These are phyloP conservation scores for Tephrocybe sp. DNA, from an alignment of 768 basidiomycete genomes.

Conservation along the genomic window DNA sequence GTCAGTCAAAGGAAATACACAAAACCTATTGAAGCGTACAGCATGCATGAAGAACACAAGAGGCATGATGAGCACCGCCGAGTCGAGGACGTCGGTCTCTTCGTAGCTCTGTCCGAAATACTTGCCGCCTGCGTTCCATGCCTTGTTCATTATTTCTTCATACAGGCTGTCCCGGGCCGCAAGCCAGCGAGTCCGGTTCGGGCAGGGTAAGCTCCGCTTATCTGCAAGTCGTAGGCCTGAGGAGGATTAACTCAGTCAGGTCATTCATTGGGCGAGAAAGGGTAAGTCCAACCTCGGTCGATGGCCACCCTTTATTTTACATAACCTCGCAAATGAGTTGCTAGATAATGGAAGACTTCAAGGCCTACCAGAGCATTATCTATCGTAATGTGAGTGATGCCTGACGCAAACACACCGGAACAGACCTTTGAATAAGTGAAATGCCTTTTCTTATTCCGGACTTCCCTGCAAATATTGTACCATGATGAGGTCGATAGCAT, in stretches of 20 bases:
- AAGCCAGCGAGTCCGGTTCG: slow-evolving; percentile 68
- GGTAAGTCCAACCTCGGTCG: slow-evolving; percentile 63
- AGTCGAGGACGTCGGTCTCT: slow-evolving; percentile 76
- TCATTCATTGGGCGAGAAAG: not conserved
- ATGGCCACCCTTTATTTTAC: slow-evolving; percentile 75
- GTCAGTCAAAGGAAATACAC: no score
- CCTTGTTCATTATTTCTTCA: slow-evolving; percentile 89
- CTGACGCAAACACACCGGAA: not conserved
- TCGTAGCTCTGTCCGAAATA: slow-evolving; percentile 92
- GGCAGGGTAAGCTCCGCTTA: slow-evolving; percentile 90
- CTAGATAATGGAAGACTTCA: no score
- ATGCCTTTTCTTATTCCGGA: slow-evolving; percentile 78
- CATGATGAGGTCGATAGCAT: not conserved
- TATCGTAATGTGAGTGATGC: slow-evolving; percentile 26
- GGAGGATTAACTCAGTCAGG: not conserved
- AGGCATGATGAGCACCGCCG: slow-evolving; percentile 89
- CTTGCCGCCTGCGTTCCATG: slow-evolving; percentile 71
- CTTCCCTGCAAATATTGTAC: slow-evolving; percentile 61
- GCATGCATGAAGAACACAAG: slow-evolving; percentile 88
- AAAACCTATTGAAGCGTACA: slow-evolving; percentile 27
- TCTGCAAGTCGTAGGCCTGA: slow-evolving; percentile 88
- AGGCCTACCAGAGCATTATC: slow-evolving; percentile 83
- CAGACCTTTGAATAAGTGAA: slow-evolving; percentile 87
- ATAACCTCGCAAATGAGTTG: not conserved
- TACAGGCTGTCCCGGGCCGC: slow-evolving; percentile 78